A percentile compares a stretch with the other conserved stretches of the same genome.
phyloP scores from a whole-genome alignment of 1,284 basidiomycete genomes.

The Papiliotrema flavescens region DNA sequence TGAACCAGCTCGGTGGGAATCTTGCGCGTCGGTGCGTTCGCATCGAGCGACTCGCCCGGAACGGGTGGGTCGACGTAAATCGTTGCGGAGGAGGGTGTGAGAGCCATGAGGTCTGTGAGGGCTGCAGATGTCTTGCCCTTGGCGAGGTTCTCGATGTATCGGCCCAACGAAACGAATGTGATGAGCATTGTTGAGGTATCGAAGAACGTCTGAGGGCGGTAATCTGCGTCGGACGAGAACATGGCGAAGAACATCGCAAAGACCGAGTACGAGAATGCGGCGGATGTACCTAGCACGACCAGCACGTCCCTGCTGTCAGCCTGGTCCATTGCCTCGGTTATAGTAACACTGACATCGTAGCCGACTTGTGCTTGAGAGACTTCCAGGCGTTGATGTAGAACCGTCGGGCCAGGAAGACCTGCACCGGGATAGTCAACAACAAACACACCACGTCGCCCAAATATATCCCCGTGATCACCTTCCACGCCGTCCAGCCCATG shows the following conservation, averaged over 20 bases:
- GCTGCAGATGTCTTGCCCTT: constrained; percentile 97
- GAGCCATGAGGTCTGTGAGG: constrained; percentile 90
- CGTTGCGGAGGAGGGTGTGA: constrained; percentile 89
- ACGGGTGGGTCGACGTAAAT: constrained; percentile 66
- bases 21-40: constrained; percentile 72
- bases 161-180: constrained; percentile 92
- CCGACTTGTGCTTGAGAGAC: constrained; percentile 78
- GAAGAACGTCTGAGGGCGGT: constrained; percentile 87
- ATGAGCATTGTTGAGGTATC: constrained; percentile 99
- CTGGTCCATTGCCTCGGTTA: not conserved
- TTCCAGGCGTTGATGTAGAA: constrained; percentile 92
- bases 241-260: constrained; percentile 65
- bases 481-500: constrained; percentile 47
- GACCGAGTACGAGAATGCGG: constrained; percentile 88
- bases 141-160: constrained; percentile 92
- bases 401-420: constrained; percentile 82
- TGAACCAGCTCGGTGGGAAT: constrained; percentile 93
- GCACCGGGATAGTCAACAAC: constrained; percentile 82
- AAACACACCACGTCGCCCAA: constrained; percentile 79
- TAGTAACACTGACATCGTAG: constrained; percentile 57
- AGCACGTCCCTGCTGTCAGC: constrained; percentile 79
- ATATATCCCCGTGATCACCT: constrained; percentile 64
- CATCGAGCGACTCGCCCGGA: constrained; percentile 52
- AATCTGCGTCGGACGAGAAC: constrained; percentile 57
- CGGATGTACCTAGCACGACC: constrained; percentile 89